Evolutionary conservation across 2,329 filamentous ascomycete species (phyloP), one percentile per base, ranked within the genome.

Genomic region (Sporothrix mexicana): DNA sequence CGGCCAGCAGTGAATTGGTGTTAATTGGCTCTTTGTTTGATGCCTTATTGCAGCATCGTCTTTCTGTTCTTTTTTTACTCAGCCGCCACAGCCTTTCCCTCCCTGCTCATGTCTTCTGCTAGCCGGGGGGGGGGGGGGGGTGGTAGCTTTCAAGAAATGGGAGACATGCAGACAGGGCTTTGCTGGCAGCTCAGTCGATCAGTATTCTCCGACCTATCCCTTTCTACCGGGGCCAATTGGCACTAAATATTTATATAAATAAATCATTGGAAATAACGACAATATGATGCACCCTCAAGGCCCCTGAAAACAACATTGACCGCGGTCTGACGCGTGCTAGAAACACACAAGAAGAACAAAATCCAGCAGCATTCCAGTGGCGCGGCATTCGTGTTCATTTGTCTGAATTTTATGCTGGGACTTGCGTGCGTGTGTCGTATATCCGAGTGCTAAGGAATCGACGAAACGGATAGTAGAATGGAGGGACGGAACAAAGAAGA

Each of bases 151-250:
- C 10, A 25, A 41, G 13, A 15, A 61, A 36, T 36, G 25, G 13
- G 41, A n/a, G 25, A n/a, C 57, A 36, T 6, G 30, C 30, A 36
- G 30, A 36, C 30, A 36, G 30, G 30, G 30, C 30, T 36, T 17
- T 64, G 61, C 64, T 67, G 20, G 15, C 64, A 30, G 23, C 43
- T 30, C 64, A 51, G 64, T 47, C 45, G 64, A 67, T 51, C 64
- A 51, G 13, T 67, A 67, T 66, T 66, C 64, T 36, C 45, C 61
- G 61, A 49, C 13, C n/a, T 20, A 25, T 55, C 62, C n/a, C 41
- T 66, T 43, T 45, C 36, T 17, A 43, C 61, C 61, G 12, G 41
- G 41, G 17, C 2, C 41, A 3, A 20, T 20, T 62, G 41, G 55
- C n/a, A 8, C 4, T 25, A 2, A 51, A 7, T 23, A 12, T 13